Conservation (phyloP, 2,329 filamentous ascomycete species). For the Ophiocordyceps camponoti-floridani region DNA sequence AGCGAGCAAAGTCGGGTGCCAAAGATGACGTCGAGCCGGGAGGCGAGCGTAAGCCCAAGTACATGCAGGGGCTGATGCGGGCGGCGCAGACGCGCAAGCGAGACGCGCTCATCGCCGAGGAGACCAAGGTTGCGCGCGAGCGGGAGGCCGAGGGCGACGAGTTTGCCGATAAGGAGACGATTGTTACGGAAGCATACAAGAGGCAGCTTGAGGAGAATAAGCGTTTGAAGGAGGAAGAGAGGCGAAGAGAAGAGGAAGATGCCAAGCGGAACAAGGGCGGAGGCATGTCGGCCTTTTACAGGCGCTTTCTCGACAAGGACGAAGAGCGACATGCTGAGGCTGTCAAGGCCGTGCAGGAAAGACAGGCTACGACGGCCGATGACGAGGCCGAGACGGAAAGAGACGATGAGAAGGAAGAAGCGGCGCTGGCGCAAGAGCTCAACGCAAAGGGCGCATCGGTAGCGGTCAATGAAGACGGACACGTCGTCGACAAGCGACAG, state of each 20-base stretch:
- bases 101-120: constrained; percentile 60
- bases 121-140: constrained; percentile 63
- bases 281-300: constrained; percentile 70
- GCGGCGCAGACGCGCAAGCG: constrained; percentile 62
- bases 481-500: constrained; percentile 72
- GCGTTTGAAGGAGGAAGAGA: constrained; percentile 54
- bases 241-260: constrained; percentile 43
- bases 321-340: constrained; percentile 54
- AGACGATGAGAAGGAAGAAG: constrained; percentile 38
- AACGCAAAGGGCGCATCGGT: constrained; percentile 43
- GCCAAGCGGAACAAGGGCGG: constrained; percentile 41
- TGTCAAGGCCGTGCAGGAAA: constrained; percentile 45
- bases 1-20: constrained; percentile 42
- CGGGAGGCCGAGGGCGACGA: constrained; percentile 66
- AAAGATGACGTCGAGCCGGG: constrained; percentile 28
- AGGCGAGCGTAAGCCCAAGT: constrained; percentile 44
- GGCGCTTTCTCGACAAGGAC: constrained; percentile 50
- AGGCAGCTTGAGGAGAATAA: constrained; percentile 61
- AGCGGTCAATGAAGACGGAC: constrained; percentile 63
- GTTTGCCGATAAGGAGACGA: constrained; percentile 69
- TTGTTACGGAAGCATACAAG: constrained; percentile 72
- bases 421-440: constrained; percentile 48
- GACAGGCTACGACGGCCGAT: constrained; percentile 21
- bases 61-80: constrained; percentile 57
- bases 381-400: constrained; percentile 14